Evolutionary conservation across 495 filamentous ascomycete genomes (phyloP).

Genomic region (Podospora comata): DNA sequence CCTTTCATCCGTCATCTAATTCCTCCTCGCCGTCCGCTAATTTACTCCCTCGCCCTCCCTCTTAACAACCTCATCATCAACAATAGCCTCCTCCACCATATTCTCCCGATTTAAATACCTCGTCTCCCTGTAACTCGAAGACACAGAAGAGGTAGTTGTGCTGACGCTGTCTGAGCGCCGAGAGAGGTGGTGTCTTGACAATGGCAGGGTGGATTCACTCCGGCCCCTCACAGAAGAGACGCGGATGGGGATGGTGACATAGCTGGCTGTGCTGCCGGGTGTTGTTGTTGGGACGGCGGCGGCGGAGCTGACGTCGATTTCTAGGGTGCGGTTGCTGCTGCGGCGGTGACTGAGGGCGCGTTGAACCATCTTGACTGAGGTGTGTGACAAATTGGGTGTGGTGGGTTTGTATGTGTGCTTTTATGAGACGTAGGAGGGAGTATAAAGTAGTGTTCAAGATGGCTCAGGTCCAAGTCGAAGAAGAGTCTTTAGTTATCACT

Average conservation of each 20-base stretch:
- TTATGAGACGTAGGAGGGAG: background rate
- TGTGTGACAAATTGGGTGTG: background rate
- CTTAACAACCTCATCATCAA: background rate
- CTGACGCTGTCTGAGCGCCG: slow-evolving; percentile 15
- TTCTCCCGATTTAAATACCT: background rate
- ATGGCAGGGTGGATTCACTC: slow-evolving; percentile 13
- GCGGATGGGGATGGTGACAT: slow-evolving; percentile 14
- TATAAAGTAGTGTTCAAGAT: background rate
- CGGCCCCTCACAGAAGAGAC: background rate
- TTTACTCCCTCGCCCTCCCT: background rate
- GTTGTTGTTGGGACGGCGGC: slow-evolving; percentile 5
- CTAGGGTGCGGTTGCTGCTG: slow-evolving; percentile 10
- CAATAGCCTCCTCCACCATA: background rate
- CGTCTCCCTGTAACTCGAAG: background rate
- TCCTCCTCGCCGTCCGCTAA: background rate
- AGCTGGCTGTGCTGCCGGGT: background rate
- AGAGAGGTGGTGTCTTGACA: slow-evolving; percentile 15
- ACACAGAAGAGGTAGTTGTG: background rate
- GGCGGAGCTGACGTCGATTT: slow-evolving; percentile 13
- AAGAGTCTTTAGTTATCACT: background rate
- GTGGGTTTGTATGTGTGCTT: background rate
- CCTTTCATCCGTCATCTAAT: background rate
- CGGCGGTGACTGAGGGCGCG: slow-evolving; percentile 19
- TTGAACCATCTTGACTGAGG: slow-evolving; percentile 12
- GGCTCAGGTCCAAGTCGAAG: background rate